Percentiles rank a stretch among this genome's conserved stretches.
These are phyloP conservation scores for Fusarium keratoplasticum DNA, from an alignment of 2,329 filamentous ascomycete species.

Conservation along the genomic window DNA sequence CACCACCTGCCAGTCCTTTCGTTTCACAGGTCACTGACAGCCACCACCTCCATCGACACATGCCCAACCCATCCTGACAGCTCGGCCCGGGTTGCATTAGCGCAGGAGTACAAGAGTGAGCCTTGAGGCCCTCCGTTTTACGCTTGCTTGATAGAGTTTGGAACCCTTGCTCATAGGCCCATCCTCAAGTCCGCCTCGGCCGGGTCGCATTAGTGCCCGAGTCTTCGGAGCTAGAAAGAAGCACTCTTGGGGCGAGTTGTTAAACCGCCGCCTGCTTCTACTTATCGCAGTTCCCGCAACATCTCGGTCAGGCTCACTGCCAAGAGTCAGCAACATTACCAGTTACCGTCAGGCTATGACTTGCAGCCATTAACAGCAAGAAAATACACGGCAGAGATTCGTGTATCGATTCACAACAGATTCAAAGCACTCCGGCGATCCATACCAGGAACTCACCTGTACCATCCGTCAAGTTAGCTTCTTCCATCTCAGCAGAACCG, in stretches of 20 bases:
- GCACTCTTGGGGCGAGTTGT: not conserved
- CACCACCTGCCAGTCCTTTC: not conserved
- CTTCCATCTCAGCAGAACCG: not conserved
- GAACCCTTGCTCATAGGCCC: not conserved
- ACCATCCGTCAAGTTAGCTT: not conserved
- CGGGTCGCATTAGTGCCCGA: slow-evolving; percentile 29
- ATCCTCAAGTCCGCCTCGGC: not conserved
- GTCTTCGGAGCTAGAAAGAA: not conserved
- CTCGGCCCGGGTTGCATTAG: slow-evolving; percentile 36
- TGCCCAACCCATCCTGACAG: slow-evolving; percentile 15
- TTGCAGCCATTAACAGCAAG: not conserved
- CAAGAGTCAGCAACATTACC: not conserved
- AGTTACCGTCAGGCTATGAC: not conserved
- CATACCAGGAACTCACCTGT: not conserved
- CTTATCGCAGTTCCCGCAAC: not conserved
- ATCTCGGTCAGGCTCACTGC: not conserved
- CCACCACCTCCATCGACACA: not conserved
- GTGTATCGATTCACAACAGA: not conserved
- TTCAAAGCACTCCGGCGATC: not conserved
- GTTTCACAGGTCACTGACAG: slow-evolving; percentile 24
- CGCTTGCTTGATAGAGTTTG: not conserved
- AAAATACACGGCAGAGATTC: not conserved
- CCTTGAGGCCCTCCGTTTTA: not conserved
- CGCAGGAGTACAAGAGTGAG: not conserved
- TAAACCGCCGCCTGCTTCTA: not conserved